A percentile compares a stretch with the other conserved stretches of the same genome.
Evolutionary conservation across 2,329 filamentous ascomycete genomes (phyloP).

Genomic region (Anthostomella pinea): DNA sequence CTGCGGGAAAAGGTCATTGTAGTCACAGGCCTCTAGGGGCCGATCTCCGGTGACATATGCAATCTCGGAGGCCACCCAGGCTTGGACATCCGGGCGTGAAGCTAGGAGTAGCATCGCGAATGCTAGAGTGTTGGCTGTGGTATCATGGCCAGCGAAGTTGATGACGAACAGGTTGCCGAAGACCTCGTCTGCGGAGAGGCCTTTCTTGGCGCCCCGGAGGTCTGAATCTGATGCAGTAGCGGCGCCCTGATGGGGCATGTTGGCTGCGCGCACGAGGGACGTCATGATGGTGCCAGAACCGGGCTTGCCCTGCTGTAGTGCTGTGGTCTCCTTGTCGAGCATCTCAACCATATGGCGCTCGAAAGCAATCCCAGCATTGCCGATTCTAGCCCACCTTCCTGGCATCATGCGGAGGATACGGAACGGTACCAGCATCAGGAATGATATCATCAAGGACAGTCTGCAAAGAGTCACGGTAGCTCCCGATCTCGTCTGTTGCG

Average conservation of each 20-base stretch:
- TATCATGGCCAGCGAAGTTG: slow-evolving; percentile 31
- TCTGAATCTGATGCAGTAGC: slow-evolving; percentile 1
- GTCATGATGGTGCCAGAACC: slow-evolving; percentile 25
- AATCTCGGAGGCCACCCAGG: slow-evolving; percentile 15
- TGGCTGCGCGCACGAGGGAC: slow-evolving; percentile 20
- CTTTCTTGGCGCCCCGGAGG: background rate
- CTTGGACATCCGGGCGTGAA: slow-evolving; percentile 20
- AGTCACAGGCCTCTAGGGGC: slow-evolving; percentile 12
- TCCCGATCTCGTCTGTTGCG: slow-evolving; percentile 7
- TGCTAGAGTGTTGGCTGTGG: slow-evolving; percentile 23
- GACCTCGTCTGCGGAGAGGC: slow-evolving; percentile 18
- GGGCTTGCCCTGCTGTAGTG: slow-evolving; percentile 14
- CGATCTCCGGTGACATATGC: slow-evolving; percentile 2
- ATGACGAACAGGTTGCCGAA: slow-evolving; percentile 29
- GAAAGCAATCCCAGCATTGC: slow-evolving; percentile 18
- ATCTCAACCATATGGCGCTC: slow-evolving; percentile 24
- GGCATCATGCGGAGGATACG: slow-evolving; percentile 14
- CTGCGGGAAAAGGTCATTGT: slow-evolving; percentile 16
- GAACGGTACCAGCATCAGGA: slow-evolving; percentile 22
- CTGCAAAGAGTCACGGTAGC: slow-evolving; percentile 26
- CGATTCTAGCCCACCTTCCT: slow-evolving; percentile 12
- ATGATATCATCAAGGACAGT: slow-evolving; percentile 27
- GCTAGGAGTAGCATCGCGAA: slow-evolving; percentile 21
- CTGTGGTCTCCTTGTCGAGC: slow-evolving; percentile 20
- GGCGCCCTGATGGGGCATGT: slow-evolving; percentile 3